Percentiles rank a stretch among this genome's conserved stretches.
phyloP scores from a whole-genome alignment of 805 yeast species.

The Schizosaccharomyces osmophilus region DNA sequence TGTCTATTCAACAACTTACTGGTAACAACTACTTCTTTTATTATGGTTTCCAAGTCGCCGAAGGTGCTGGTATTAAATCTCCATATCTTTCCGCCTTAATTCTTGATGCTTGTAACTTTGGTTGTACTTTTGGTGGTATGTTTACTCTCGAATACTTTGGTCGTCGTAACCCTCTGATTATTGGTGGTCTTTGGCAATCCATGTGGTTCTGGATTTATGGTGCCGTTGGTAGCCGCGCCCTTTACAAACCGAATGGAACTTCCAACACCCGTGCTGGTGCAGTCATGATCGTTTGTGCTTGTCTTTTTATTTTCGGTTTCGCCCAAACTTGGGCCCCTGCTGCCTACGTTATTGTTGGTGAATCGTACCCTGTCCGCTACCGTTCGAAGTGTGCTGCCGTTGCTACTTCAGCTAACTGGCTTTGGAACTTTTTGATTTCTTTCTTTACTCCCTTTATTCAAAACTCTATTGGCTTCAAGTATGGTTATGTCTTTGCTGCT shows the following conservation, averaged over 20 bases:
- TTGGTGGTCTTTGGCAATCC: slow-evolving; percentile 26
- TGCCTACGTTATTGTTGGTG: slow-evolving; percentile 23
- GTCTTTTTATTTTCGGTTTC: slow-evolving; percentile 26
- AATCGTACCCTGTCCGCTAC: slow-evolving; percentile 24
- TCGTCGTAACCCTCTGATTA: slow-evolving; percentile 22
- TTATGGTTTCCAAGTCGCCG: slow-evolving; percentile 36
- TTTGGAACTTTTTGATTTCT: slow-evolving; percentile 30
- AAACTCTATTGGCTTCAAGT: slow-evolving; percentile 32
- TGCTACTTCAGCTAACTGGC: slow-evolving; percentile 21
- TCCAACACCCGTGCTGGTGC: slow-evolving; percentile 16
- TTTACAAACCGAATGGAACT: slow-evolving; percentile 16
- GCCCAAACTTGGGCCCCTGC: slow-evolving; percentile 38
- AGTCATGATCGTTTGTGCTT: slow-evolving; percentile 30
- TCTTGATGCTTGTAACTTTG: slow-evolving; percentile 28
- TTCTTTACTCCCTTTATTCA: slow-evolving; percentile 48
- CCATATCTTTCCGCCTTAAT: slow-evolving; percentile 25
- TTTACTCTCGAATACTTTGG: slow-evolving; percentile 28
- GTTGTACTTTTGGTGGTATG: slow-evolving; percentile 25
- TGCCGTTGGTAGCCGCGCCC: slow-evolving; percentile 20
- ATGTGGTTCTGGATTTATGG: slow-evolving; percentile 30
- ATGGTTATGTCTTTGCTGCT: slow-evolving; percentile 38
- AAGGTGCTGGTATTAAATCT: slow-evolving; percentile 11
- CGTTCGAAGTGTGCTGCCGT: slow-evolving; percentile 11
- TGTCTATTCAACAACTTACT: slow-evolving; percentile 34
- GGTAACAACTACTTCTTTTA: slow-evolving; percentile 49